These are phyloP conservation scores for Arthrobotrys conoides DNA, from an alignment of 2,329 filamentous ascomycete genomes.

Conservation along the genomic window DNA sequence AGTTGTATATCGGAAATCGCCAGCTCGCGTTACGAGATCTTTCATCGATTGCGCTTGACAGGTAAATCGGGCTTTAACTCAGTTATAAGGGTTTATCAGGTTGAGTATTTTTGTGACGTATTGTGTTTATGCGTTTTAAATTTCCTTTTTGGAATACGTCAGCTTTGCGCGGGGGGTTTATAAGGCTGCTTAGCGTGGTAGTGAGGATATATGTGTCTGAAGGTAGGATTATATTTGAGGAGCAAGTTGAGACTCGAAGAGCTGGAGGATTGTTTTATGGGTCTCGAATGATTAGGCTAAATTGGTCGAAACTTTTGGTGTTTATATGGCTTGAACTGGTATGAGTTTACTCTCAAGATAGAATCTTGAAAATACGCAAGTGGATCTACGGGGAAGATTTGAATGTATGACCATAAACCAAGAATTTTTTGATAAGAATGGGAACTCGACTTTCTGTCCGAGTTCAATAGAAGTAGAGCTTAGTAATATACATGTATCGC, in stretches of 20 bases:
- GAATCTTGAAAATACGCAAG: not conserved
- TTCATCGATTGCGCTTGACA: not conserved
- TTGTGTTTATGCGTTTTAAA: not conserved
- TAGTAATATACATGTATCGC: slow-evolving; percentile 50
- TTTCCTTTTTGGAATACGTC: not conserved
- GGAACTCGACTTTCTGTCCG: slow-evolving; percentile 42
- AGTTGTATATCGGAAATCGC: slow-evolving; percentile 1
- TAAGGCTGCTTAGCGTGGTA: not conserved
- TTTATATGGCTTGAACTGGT: not conserved
- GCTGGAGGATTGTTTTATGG: not conserved
- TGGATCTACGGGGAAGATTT: not conserved
- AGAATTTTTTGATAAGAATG: slow-evolving; percentile 42
- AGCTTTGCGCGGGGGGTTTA: not conserved
- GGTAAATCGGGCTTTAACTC: not conserved
- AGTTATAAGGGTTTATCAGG: not conserved
- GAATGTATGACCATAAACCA: slow-evolving; percentile 39
- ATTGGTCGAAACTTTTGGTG: not conserved
- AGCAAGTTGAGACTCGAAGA: not conserved
- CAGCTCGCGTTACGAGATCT: not conserved
- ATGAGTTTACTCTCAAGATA: too few relatives aligned
- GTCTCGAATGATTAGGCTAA: not conserved
- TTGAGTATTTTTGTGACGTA: not conserved
- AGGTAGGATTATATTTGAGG: not conserved
- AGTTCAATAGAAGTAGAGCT: slow-evolving; percentile 42
- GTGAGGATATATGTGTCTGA: not conserved